phyloP scores from a whole-genome alignment of 2,329 filamentous ascomycete genomes.

The Thielaviopsis populi region DNA sequence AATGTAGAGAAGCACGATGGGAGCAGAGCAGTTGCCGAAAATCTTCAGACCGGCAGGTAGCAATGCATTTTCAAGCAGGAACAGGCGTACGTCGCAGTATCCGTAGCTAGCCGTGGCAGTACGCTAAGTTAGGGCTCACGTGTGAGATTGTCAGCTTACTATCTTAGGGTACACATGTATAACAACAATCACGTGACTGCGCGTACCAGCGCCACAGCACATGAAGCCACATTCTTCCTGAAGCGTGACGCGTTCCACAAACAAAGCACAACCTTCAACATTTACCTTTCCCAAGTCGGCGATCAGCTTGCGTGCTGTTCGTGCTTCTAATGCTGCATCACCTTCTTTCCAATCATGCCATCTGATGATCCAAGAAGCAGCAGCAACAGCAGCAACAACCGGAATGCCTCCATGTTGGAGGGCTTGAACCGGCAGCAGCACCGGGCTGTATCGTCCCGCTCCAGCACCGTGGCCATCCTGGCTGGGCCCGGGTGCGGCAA shows the following conservation, averaged over 20 bases:
- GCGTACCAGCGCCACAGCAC: neutral
- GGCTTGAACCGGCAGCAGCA: conserved; percentile 25
- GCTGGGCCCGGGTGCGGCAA: conserved; percentile 65
- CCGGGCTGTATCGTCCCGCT: conserved; percentile 38
- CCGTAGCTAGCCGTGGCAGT: no score
- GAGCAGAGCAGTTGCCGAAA: neutral
- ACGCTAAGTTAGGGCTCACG: no score
- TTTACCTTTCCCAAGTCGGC: no score
- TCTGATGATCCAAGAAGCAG: neutral
- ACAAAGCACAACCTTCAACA: neutral
- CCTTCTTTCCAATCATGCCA: neutral
- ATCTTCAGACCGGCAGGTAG: neutral
- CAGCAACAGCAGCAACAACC: neutral
- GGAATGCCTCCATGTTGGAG: neutral
- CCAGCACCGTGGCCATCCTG: conserved; percentile 47
- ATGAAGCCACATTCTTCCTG: neutral
- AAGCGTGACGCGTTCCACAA: neutral
- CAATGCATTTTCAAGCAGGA: neutral
- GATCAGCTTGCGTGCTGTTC: neutral
- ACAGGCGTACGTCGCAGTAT: neutral
- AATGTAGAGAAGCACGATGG: neutral
- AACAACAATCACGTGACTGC: neutral
- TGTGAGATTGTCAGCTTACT: no score
- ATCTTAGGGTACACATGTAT: neutral
- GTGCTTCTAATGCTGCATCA: neutral